Conservation (phyloP, 257 asterid species). For the Oldenlandia corymbosa region DNA sequence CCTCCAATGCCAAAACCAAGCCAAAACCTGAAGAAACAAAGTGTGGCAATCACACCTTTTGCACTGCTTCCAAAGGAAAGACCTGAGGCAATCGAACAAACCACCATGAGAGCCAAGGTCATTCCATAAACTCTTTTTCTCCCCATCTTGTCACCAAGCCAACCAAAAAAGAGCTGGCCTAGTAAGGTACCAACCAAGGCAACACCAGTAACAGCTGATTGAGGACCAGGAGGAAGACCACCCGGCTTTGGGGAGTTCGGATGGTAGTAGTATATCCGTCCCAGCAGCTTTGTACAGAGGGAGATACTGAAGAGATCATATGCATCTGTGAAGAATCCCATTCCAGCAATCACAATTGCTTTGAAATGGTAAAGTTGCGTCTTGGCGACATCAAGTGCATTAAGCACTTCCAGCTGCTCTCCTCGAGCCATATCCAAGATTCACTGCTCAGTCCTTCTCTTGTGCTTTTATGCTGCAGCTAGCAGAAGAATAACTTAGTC, state of each 20-base stretch:
- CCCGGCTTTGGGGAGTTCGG: constrained; percentile 13
- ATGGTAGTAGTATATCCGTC: constrained; percentile 21
- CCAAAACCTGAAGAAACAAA: constrained; percentile 26
- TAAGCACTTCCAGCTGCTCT: constrained; percentile 24
- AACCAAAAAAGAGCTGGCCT: constrained; percentile 24
- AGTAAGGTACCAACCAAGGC: constrained; percentile 17
- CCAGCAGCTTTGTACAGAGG: constrained; percentile 21
- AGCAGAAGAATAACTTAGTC: background rate
- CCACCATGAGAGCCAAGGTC: constrained; percentile 22
- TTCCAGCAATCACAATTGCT: constrained; percentile 28
- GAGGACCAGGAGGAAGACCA: constrained; percentile 7
- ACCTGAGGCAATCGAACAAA: constrained; percentile 21
- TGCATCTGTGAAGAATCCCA: constrained; percentile 32
- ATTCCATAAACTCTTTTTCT: constrained; percentile 20
- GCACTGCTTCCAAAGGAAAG: constrained; percentile 18
- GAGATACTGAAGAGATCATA: constrained; percentile 28
- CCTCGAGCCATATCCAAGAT: constrained; percentile 15
- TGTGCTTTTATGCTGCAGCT: constrained; percentile 1
- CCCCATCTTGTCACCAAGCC: constrained; percentile 29
- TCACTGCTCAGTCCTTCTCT: background rate
- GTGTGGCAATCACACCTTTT: constrained; percentile 18
- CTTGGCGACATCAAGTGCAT: constrained; percentile 33
- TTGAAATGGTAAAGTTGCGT: constrained; percentile 30
- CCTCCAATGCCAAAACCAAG: constrained; percentile 27
- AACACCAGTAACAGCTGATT: constrained; percentile 20